A percentile compares a stretch with the other conserved stretches of the same genome.
Conservation (phyloP, 208 protist genomes). For the Acanthamoeba healyi region DNA sequence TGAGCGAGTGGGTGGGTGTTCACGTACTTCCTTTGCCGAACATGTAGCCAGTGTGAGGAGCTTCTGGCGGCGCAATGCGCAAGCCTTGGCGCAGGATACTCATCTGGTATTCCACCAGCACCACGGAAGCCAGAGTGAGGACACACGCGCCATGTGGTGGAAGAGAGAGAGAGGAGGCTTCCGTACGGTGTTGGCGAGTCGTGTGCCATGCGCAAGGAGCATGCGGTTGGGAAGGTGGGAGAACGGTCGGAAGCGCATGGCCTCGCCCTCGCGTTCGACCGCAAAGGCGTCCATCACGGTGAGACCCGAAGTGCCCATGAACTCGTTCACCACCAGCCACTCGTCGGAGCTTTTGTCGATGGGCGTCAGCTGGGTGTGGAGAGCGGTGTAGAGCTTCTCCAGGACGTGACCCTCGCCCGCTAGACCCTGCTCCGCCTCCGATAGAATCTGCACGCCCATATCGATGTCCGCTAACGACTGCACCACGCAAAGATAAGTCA, state of each 20-base stretch:
- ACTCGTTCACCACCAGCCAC: background rate
- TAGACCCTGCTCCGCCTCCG: background rate
- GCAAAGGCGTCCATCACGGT: constrained; percentile 8
- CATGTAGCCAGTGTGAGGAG: background rate
- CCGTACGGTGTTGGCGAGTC: background rate
- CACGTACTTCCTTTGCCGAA: constrained; percentile 55
- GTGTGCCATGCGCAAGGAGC: background rate
- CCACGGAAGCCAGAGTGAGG: too few relatives aligned
- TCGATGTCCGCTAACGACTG: constrained; percentile 19
- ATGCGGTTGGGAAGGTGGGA: constrained; percentile 25
- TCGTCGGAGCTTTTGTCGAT: constrained; percentile 1
- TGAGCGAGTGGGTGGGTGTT: too few relatives aligned
- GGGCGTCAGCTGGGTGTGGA: background rate
- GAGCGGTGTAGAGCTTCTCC: background rate
- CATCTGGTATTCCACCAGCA: too few relatives aligned
- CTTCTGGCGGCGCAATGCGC: background rate
- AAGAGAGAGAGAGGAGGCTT: background rate
- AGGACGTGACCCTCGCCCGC: background rate
- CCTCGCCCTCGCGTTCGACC: constrained; percentile 14
- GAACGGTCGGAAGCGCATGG: background rate
- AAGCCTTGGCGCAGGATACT: background rate
- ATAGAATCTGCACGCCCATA: background rate
- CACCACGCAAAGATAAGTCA: too few relatives aligned
- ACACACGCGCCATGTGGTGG: too few relatives aligned
- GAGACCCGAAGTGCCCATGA: background rate